Conservation (phyloP, 805 yeast species). For the Cyberlindnera maclurae region DNA sequence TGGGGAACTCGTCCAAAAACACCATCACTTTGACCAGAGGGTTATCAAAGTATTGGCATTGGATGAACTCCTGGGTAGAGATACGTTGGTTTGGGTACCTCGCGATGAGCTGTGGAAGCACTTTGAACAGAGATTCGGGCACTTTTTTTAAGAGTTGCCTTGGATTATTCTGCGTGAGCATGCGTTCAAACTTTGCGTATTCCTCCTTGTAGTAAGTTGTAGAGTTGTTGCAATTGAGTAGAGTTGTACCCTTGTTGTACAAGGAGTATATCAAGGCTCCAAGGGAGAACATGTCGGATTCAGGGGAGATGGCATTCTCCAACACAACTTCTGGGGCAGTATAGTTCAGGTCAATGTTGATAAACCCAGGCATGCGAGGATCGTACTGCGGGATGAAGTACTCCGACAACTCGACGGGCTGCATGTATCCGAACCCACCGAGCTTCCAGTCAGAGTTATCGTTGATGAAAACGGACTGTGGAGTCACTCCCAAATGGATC, state of each 20-base stretch:
- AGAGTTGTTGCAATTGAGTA: conserved; percentile 47
- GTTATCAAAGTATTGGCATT: conserved; percentile 71
- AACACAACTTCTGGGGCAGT: conserved; percentile 79
- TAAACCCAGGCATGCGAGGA: conserved; percentile 65
- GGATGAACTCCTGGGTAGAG: conserved; percentile 59
- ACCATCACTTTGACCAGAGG: conserved; percentile 75
- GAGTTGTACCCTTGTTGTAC: conserved; percentile 45
- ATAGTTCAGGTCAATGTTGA: conserved; percentile 64
- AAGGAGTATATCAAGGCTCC: conserved; percentile 71
- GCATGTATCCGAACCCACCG: conserved; percentile 59
- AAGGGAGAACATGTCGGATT: conserved; percentile 78
- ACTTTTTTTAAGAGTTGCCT: conserved; percentile 44
- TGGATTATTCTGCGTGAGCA: conserved; percentile 33
- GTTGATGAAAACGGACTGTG: conserved; percentile 68
- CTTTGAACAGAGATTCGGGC: conserved; percentile 45
- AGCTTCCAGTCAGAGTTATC: conserved; percentile 92
- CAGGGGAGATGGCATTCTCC: conserved; percentile 54
- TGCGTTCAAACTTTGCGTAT: conserved; percentile 39
- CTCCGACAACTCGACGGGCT: conserved; percentile 45
- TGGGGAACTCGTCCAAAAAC: conserved; percentile 75
- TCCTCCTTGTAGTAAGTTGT: conserved; percentile 56
- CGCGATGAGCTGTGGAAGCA: conserved; percentile 47
- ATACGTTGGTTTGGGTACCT: conserved; percentile 52
- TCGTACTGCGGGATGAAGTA: conserved; percentile 66
- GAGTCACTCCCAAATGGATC: conserved; percentile 74